Base-by-base conservation (phyloP, 352 stramenopile genomes). In the Phytophthora brassicae region DNA sequence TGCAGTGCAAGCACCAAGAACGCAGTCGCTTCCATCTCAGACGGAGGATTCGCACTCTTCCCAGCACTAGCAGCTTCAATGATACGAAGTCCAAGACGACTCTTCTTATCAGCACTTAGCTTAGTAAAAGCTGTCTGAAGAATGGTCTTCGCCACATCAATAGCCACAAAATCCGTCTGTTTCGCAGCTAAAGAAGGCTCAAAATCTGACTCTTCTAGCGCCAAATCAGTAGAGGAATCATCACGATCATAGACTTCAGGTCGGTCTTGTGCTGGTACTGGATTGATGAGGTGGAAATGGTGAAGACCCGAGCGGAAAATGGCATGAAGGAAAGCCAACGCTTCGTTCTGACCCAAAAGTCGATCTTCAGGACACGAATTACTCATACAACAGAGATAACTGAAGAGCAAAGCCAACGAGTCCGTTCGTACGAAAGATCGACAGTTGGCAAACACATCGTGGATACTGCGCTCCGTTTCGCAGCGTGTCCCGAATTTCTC, bases 371-470 rank as follows among this genome's bases (percentile, higher is more conserved):
- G 68, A 14, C 75, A 77, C 4, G 66, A 72, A 11, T 88, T 75
- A 39, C 59, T 75, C 82, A 95, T 90, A 38, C 72, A 86, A 41
- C 80, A 93, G 17, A 96, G 62, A 17, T 84, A 66, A 29, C 81
- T 76, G 31, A 94, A 95, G 4, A 95, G 56, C 22, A 76, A 17
- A 8, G 86, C 82, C 19, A 81, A 68, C 5, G 76, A 55, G 28
- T 86, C 60, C 0, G 38, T 50, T 3, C 58, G 43, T n/a, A 83
- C 60, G 17, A 87, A 54, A 3, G 73, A 58, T 0, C 88, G 80
- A n/a, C 82, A 91, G 45, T 86, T 93, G 13, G 81, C 70, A 41
- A 95, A 96, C 16, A 95, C 51, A 33, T 95, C 88, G 44, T 95
- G 84, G 23, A 95, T 79, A 1, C 90, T 54, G 46, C 90, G 89